Evolutionary conservation across 257 asterid species (phyloP).

Genomic region (Solanum pinnatisectum): DNA sequence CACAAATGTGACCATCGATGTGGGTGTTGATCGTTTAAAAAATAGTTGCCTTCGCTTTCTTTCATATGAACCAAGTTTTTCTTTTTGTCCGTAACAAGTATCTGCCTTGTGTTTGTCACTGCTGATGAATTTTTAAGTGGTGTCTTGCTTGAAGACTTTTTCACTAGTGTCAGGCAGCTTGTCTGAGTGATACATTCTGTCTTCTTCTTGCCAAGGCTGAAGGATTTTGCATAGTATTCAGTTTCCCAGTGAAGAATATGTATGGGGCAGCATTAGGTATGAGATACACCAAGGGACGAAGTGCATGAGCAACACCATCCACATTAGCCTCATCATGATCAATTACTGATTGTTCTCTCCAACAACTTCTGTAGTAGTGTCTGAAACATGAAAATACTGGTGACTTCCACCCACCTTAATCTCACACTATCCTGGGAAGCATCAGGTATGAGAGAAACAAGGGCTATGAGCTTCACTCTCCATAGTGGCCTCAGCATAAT

Average conservation of each 20-base stretch:
- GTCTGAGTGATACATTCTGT: background rate
- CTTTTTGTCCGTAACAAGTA: constrained; percentile 30
- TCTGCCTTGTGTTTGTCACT: background rate
- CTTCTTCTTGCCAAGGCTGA: background rate
- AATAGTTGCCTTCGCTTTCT: background rate
- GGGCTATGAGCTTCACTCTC: background rate
- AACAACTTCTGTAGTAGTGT: background rate
- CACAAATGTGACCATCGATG: background rate
- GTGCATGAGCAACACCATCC: background rate
- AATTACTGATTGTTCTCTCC: background rate
- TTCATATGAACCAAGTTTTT: constrained; percentile 11
- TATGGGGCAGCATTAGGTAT: background rate
- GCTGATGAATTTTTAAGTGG: background rate
- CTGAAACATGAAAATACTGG: background rate
- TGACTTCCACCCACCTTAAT: background rate
- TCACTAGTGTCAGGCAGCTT: background rate
- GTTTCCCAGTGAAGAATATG: background rate
- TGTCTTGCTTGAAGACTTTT: background rate
- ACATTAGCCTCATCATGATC: background rate
- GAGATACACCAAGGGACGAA: background rate
- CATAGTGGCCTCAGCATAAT: background rate
- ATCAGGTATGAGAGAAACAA: background rate
- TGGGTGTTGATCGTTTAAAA: background rate
- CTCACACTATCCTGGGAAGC: background rate
- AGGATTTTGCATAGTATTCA: background rate